Conservation (phyloP, 495 filamentous ascomycete genomes). For the Hypoxylon perforatum region DNA sequence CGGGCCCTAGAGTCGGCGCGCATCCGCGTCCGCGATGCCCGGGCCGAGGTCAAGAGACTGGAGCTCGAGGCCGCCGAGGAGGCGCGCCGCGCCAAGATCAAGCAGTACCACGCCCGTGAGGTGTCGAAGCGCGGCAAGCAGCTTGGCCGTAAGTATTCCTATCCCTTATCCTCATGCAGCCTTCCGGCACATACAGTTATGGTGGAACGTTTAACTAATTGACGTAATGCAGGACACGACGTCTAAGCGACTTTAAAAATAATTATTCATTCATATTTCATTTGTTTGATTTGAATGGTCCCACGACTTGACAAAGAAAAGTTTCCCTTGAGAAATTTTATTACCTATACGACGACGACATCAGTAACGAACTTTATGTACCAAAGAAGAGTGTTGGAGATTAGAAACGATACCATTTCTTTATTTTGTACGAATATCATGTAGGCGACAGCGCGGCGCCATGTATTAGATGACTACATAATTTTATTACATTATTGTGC, state of each 20-base stretch:
- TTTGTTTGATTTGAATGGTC: too few species aligned
- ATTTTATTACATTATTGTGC: too few species aligned
- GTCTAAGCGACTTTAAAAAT: conserved; percentile 3
- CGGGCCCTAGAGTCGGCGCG: conserved; percentile 66
- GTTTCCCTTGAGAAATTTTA: too few species aligned
- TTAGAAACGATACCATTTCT: conserved; percentile 22
- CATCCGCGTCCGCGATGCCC: conserved; percentile 67
- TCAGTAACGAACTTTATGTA: not conserved
- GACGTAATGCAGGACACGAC: conserved; percentile 20
- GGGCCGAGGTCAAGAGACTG: conserved; percentile 69
- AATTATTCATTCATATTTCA: not conserved
- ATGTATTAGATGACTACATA: not conserved
- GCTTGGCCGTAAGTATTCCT: conserved; percentile 66
- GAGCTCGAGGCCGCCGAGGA: conserved; percentile 74
- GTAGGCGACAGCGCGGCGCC: conserved; percentile 8
- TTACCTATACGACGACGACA: too few species aligned
- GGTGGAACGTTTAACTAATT: conserved; percentile 3
- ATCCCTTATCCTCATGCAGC: not conserved
- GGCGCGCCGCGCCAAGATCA: conserved; percentile 68
- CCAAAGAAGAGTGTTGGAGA: not conserved
- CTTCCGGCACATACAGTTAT: too few species aligned
- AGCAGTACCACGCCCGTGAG: conserved; percentile 70
- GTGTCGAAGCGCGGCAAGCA: conserved; percentile 73
- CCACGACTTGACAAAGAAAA: too few species aligned
- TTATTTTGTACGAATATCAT: conserved; percentile 21